Evolutionary conservation across 2,329 filamentous ascomycete species (phyloP).

Genomic region (Phaeophleospora eucalypticola): DNA sequence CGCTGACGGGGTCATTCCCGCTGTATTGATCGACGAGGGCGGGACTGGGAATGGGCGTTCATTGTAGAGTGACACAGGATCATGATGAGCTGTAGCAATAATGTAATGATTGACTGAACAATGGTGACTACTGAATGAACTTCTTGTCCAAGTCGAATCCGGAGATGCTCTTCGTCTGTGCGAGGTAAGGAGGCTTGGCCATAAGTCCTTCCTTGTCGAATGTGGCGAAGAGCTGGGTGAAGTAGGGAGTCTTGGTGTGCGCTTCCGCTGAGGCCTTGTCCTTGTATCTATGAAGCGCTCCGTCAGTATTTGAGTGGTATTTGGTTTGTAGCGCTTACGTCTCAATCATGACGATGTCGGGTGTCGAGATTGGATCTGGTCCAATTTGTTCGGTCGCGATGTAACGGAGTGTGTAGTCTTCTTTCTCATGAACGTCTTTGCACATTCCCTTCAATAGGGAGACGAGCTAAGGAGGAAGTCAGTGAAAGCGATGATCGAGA

Average conservation of each 20-base stretch:
- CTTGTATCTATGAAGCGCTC: slow-evolving; percentile 2
- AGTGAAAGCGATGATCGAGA: background rate
- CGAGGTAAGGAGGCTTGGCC: slow-evolving; percentile 5
- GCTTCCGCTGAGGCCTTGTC: slow-evolving; percentile 3
- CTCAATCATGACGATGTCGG: slow-evolving; percentile 11
- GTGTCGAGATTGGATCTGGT: slow-evolving; percentile 1
- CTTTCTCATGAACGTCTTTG: slow-evolving; percentile 11
- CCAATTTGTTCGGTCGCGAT: slow-evolving; percentile 5
- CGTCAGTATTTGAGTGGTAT: background rate
- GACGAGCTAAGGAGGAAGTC: slow-evolving; percentile 10
- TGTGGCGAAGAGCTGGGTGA: slow-evolving; percentile 7
- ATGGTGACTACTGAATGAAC: slow-evolving; percentile 6
- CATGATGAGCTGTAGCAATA: too few species aligned
- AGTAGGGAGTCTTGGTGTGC: slow-evolving; percentile 2
- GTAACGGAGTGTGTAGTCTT: slow-evolving; percentile 12
- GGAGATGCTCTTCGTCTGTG: slow-evolving; percentile 5
- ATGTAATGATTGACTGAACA: too few species aligned
- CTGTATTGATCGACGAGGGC: slow-evolving; percentile 7
- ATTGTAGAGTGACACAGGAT: too few species aligned
- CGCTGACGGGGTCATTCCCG: slow-evolving; percentile 25
- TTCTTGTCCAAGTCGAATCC: slow-evolving; percentile 8
- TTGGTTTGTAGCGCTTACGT: slow-evolving; percentile 1
- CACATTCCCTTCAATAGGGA: slow-evolving; percentile 8
- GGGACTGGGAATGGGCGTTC: too few species aligned
- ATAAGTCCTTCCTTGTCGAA: slow-evolving; percentile 8